A percentile compares a stretch with the other conserved stretches of the same genome.
These are phyloP conservation scores for Pythium sukuiense DNA, from an alignment of 352 stramenopile species.

Conservation along the genomic window DNA sequence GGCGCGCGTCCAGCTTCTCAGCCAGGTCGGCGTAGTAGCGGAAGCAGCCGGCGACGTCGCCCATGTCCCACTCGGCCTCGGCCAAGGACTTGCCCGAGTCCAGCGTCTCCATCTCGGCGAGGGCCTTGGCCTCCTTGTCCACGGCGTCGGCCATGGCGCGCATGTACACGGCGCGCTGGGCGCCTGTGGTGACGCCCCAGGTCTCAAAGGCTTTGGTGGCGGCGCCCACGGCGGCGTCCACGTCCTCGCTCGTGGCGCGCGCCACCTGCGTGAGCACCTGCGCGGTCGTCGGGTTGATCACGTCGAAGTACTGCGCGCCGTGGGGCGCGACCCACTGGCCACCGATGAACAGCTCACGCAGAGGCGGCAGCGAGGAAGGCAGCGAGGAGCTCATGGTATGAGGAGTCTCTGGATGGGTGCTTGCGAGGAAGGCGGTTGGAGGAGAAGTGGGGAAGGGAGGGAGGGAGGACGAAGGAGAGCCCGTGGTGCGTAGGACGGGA, in stretches of 20 bases:
- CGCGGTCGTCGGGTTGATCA: slow-evolving; percentile 58
- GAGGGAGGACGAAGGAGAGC: not conserved
- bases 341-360: slow-evolving; percentile 66
- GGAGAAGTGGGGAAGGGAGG: not conserved
- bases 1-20: slow-evolving; percentile 48
- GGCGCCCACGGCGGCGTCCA: slow-evolving; percentile 50
- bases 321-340: slow-evolving; percentile 50
- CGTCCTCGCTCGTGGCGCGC: slow-evolving; percentile 40
- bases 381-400: not conserved
- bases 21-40: slow-evolving; percentile 56
- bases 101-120: slow-evolving; percentile 64
- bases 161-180: slow-evolving; percentile 50
- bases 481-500: not conserved
- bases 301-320: slow-evolving; percentile 49
- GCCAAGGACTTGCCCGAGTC: slow-evolving; percentile 65
- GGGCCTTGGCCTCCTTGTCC: slow-evolving; percentile 33
- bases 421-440: not conserved
- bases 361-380: slow-evolving; percentile 31
- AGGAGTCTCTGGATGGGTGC: not conserved
- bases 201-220: slow-evolving; percentile 43
- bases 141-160: slow-evolving; percentile 48
- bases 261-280: slow-evolving; percentile 53
- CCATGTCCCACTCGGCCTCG: slow-evolving; percentile 70
- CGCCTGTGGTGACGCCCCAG: slow-evolving; percentile 48
- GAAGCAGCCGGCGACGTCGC: slow-evolving; percentile 65